Evolutionary conservation across 2,329 filamentous ascomycete species (phyloP), one percentile per base, ranked within the genome.

Genomic region (Sporothrix pseudoabietina): DNA sequence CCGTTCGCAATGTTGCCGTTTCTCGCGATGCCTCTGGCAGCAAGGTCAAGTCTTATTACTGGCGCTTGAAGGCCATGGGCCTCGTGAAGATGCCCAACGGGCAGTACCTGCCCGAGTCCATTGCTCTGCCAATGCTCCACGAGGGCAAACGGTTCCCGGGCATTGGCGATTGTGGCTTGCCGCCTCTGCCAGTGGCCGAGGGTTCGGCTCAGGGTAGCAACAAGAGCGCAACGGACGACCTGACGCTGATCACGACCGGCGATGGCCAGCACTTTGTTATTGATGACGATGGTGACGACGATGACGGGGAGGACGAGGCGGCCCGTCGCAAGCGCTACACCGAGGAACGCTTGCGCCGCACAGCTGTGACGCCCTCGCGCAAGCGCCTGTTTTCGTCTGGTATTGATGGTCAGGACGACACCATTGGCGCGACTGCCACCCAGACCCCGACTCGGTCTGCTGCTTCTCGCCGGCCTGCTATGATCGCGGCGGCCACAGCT

Each of bases 31-130:
- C 30, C 22, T 54, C 69, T 4, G 35, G 35, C 35, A 35, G 35
- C 54, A 72, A 73, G 16, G 57, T 74, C 41, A 73, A 73, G 63
- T 77, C 76, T 16, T 75, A 70, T 72, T 75, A 78, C 54, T 86
- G 84, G 84, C 79, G 81, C 5, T 79, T 86, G 73, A 85, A 85
- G 70, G 84, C 84, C 57, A 85, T 85, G 84, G 84, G 84, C 10
- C 72, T 78, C 55, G 72, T 77, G 39, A 76, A 76, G 71, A 78
- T 77, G 77, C 77, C 77, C 26, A 76, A 78, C 73, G 74, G 74
- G 32, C 65, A 77, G 72, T 78, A 77, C 61, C 85, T 74, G 77
- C 87, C 86, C 6, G 86, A 88, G 75, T 82, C 82, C 2, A 80
- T 89, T 39, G 77, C 76, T 19, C 70, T 75, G 49, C 83, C 86